Conservation (phyloP, 2,329 filamentous ascomycete species). For the Botrytis sinoallii region DNA sequence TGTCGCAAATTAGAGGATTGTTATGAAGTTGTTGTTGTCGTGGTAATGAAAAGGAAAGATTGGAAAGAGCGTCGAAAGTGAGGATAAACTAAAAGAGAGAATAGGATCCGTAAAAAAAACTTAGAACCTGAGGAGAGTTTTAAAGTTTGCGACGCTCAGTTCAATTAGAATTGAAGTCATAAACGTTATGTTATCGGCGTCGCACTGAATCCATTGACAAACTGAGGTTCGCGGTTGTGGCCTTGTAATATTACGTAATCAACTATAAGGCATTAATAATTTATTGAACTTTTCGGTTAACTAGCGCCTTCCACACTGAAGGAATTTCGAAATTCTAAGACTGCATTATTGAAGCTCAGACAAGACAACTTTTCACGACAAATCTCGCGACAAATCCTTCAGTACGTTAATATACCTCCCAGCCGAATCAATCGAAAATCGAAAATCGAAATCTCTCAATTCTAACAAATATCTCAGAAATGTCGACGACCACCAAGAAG, state of each 20-base stretch:
- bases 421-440: constrained; percentile 15
- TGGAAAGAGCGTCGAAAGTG: constrained; percentile 7
- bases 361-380: constrained; percentile 29
- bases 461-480: constrained; percentile 42
- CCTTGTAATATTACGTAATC: neutral
- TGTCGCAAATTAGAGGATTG: constrained; percentile 5
- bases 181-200: constrained; percentile 13
- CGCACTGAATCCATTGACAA: neutral
- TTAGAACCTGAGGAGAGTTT: constrained; percentile 1
- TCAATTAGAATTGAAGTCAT: neutral
- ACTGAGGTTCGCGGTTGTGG: neutral
- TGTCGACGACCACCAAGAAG: constrained; percentile 67
- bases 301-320: constrained; percentile 19
- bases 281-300: constrained; percentile 16
- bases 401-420: constrained; percentile 26
- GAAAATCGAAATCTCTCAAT: neutral
- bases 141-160: neutral
- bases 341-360: constrained; percentile 17
- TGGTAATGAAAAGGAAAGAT: constrained; percentile 1
- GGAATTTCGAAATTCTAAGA: constrained; percentile 26
- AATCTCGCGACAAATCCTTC: constrained; percentile 29
- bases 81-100: constrained; percentile 6
- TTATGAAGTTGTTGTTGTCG: neutral
- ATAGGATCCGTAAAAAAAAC: neutral
- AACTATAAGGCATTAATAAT: neutral